Conservation (phyloP, 2,329 filamentous ascomycete species). For the Thielaviopsis musarum region DNA sequence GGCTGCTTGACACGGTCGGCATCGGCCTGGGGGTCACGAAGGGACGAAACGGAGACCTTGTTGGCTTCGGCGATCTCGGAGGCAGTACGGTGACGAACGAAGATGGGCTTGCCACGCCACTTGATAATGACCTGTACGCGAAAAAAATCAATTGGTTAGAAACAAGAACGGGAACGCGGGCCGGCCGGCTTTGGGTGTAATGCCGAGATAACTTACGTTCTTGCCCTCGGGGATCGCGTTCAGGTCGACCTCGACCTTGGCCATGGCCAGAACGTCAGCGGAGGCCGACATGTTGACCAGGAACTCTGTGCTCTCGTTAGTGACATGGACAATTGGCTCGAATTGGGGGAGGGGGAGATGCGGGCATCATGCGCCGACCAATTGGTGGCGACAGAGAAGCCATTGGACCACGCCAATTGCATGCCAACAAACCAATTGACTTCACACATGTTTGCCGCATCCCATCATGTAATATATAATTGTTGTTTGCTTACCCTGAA, state of each 20-base stretch:
- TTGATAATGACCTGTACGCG: constrained; percentile 77
- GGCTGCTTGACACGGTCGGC: constrained; percentile 92
- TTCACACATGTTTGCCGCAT: not conserved
- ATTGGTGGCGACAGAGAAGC: not conserved
- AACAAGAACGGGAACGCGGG: not conserved
- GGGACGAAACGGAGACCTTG: constrained; percentile 60
- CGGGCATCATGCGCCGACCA: not conserved
- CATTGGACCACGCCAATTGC: not conserved
- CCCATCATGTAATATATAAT: not conserved
- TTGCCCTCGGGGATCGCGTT: constrained; percentile 91
- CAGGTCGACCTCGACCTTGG: constrained; percentile 97
- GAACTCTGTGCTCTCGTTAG: constrained; percentile 54
- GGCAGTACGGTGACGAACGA: constrained; percentile 94
- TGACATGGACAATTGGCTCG: not conserved
- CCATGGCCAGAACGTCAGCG: constrained; percentile 94
- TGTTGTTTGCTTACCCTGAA: constrained; percentile 59
- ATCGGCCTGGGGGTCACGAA: constrained; percentile 86
- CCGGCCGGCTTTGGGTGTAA: not conserved
- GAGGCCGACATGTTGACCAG: constrained; percentile 99
- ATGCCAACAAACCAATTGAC: not conserved
- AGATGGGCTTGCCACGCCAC: constrained; percentile 99
- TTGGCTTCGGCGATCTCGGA: constrained; percentile 92
- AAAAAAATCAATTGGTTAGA: not conserved
- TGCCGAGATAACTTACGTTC: constrained; percentile 53
- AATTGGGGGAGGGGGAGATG: not conserved